Conservation (phyloP, 1,284 basidiomycete species). For the Cryptococcus sp. region DNA sequence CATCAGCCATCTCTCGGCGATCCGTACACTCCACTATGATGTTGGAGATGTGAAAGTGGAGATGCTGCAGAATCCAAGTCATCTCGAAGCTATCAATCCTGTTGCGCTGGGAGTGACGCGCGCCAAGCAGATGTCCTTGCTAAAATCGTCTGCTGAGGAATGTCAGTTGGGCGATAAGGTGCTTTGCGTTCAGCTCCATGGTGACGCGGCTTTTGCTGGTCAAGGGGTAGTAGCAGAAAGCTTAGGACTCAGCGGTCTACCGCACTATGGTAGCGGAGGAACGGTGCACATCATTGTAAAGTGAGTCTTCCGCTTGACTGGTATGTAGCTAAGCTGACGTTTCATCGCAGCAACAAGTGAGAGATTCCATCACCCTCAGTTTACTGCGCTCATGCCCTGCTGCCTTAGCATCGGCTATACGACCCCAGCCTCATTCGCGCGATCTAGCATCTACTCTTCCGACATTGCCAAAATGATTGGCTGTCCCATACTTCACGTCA, state of each 20-base stretch:
- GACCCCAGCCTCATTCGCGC: conserved; percentile 75
- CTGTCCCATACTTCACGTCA: conserved; percentile 85
- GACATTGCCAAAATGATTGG: conserved; percentile 86
- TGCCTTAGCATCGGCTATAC: conserved; percentile 78
- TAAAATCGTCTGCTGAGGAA: conserved; percentile 63
- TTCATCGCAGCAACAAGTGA: conserved; percentile 19
- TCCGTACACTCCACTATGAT: conserved; percentile 57
- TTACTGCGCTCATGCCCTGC: not conserved
- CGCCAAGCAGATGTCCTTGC: conserved; percentile 82
- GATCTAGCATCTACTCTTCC: conserved; percentile 83
- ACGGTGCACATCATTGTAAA: conserved; percentile 89
- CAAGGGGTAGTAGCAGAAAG: conserved; percentile 89
- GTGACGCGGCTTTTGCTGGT: conserved; percentile 84
- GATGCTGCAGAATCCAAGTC: conserved; percentile 82
- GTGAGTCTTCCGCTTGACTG: conserved; percentile 56
- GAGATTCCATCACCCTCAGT: not conserved
- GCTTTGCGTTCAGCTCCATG: conserved; percentile 84
- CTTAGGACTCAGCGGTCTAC: conserved; percentile 77
- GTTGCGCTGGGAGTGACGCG: conserved; percentile 85
- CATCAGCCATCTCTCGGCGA: conserved; percentile 73
- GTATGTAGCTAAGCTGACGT: not conserved
- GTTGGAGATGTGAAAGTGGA: conserved; percentile 65
- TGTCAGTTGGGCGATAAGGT: conserved; percentile 80
- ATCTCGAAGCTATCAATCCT: conserved; percentile 82
- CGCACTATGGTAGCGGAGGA: conserved; percentile 85